Evolutionary conservation across 2,329 filamentous ascomycete genomes (phyloP), one percentile per base, ranked within the genome.

Genomic region (Nakataea oryzae): DNA sequence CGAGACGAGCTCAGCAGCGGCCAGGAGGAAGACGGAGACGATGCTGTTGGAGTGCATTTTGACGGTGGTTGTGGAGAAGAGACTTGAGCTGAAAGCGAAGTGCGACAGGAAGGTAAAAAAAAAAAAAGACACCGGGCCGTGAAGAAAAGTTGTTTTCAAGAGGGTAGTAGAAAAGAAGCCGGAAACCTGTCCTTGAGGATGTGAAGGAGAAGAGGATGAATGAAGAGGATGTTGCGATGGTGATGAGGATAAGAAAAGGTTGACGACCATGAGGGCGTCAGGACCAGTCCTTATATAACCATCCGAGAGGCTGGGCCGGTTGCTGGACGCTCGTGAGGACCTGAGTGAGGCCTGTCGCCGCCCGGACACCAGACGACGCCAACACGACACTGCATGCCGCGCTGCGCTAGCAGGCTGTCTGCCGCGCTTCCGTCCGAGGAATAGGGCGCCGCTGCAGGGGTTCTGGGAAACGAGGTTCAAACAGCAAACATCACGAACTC

Each of bases 1-100:
- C 65, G 83, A 77, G 65, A 82, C 84, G 61, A 87, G 78, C 65
- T 79, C 74, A 68, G 78, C 78, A 64, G 78, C 74, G 67, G 81
- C 76, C 69, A 86, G 71, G 73, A 84, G 74, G 69, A 78, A 74
- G 69, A 83, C 71, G 66, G 74, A 65, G 64, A 77, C 55, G 60
- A 67, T 47, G 58, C 30, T 66, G 65, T 73, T 74, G 69, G 72
- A 64, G 62, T 67, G 66, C 69, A 74, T 75, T 50, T 62, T 71
- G 66, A 50, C 28, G 41, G 60, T 41, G 29, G 59, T 47, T 26
- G 34, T 54, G 54, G 30, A 30, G 30, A n/a, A n/a, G 30, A 30
- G 30, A 11, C 5, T 30, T 30, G 11, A 30, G 30, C n/a, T 30
- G 41, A 50, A 12, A 17, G n/a, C 9, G 41, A 9, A n/a, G 41